Evolutionary conservation across 371 early-diverging fungal genomes (phyloP).

Genomic region (Mucor plumbeus): DNA sequence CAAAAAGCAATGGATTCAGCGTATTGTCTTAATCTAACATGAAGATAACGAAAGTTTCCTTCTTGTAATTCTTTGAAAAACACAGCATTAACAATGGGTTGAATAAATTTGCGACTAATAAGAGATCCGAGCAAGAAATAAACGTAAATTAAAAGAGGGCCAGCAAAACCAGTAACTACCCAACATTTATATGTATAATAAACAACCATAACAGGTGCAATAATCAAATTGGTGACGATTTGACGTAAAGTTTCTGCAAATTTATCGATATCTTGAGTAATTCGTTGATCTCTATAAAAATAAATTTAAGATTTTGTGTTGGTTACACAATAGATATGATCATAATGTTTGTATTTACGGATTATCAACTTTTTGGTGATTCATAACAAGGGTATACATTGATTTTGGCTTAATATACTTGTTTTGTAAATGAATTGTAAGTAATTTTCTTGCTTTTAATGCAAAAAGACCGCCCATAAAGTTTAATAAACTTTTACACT

Average conservation of each 20-base stretch:
- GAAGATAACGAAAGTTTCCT: slow-evolving; percentile 80
- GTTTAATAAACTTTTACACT: slow-evolving; percentile 63
- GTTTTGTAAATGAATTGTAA: slow-evolving; percentile 66
- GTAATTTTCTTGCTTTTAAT: slow-evolving; percentile 56
- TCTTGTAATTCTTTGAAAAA: slow-evolving; percentile 80
- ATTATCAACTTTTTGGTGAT: slow-evolving; percentile 67
- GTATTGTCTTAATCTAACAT: slow-evolving; percentile 73
- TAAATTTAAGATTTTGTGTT: slow-evolving; percentile 3
- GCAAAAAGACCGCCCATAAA: slow-evolving; percentile 64
- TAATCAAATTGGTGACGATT: slow-evolving; percentile 70
- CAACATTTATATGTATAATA: slow-evolving; percentile 82
- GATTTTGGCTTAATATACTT: slow-evolving; percentile 65
- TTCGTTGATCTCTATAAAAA: slow-evolving; percentile 79
- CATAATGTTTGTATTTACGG: slow-evolving; percentile 53
- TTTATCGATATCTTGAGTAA: slow-evolving; percentile 88
- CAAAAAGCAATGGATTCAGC: slow-evolving; percentile 85
- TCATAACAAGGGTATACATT: slow-evolving; percentile 64
- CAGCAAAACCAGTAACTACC: slow-evolving; percentile 69
- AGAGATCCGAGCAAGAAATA: slow-evolving; percentile 77
- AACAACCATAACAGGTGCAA: slow-evolving; percentile 76
- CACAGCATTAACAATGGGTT: slow-evolving; percentile 77
- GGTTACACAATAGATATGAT: slow-evolving; percentile 15
- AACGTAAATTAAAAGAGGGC: slow-evolving; percentile 70
- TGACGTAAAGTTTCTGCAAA: slow-evolving; percentile 66
- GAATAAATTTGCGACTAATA: slow-evolving; percentile 64